phyloP scores from a whole-genome alignment of 202 grass and related monocot genomes.

The Alloteropsis angusta region DNA sequence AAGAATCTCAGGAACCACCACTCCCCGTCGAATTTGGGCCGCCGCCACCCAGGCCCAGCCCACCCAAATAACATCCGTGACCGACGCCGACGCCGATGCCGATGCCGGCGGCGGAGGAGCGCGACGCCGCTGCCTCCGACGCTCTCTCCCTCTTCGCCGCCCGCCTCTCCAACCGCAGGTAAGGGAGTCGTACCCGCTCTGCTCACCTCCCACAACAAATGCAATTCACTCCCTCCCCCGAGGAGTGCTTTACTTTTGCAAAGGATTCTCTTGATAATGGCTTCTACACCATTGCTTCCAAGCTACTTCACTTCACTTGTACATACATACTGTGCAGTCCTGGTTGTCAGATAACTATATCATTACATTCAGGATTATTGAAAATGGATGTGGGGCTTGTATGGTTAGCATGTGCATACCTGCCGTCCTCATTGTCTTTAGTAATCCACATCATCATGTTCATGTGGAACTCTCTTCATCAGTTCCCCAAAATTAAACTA shows the following conservation, averaged over 20 bases:
- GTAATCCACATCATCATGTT: slow-evolving; percentile 5
- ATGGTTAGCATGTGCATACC: slow-evolving; percentile 14
- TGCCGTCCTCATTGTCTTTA: not conserved
- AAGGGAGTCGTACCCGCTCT: too few species aligned
- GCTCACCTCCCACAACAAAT: too few species aligned
- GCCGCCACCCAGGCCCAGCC: too few species aligned
- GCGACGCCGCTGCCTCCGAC: too few species aligned
- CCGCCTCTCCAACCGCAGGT: slow-evolving; percentile 27
- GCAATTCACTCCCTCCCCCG: too few species aligned
- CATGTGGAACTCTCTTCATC: not conserved
- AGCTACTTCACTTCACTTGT: slow-evolving; percentile 27
- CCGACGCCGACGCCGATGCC: too few species aligned
- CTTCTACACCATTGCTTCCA: slow-evolving; percentile 60
- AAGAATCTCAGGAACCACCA: too few species aligned
- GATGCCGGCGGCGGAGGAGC: too few species aligned
- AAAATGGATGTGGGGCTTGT: not conserved
- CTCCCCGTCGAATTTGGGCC: too few species aligned
- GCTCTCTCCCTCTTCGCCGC: slow-evolving; percentile 50
- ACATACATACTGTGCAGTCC: not conserved
- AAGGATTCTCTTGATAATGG: slow-evolving; percentile 78
- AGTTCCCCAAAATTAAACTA: not conserved
- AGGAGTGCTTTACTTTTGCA: slow-evolving; percentile 64
- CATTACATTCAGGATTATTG: not conserved
- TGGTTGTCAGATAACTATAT: not conserved
- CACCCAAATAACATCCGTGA: too few species aligned